phyloP scores from a whole-genome alignment of 768 basidiomycete species.

The Amanita thiersii region DNA sequence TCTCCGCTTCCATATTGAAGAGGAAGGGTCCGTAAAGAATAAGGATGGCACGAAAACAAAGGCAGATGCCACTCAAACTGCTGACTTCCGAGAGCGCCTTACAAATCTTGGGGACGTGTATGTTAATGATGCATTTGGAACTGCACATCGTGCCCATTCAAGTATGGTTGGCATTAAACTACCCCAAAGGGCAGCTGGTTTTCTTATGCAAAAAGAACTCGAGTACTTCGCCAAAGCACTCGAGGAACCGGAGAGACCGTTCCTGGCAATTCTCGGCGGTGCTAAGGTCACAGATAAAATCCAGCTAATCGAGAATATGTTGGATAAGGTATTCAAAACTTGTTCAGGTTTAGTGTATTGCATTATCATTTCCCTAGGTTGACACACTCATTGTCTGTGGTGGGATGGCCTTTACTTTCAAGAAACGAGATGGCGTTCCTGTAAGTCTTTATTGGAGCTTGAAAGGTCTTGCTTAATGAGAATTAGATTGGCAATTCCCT shows the following conservation, averaged over 20 bases:
- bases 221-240: constrained; percentile 98
- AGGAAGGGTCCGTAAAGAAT: constrained; percentile 92
- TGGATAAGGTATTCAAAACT: constrained; percentile 70
- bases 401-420: constrained; percentile 99
- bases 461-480: constrained; percentile 1
- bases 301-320: constrained; percentile 96
- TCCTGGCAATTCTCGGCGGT: constrained; percentile 97
- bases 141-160: constrained; percentile 96
- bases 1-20: constrained; percentile 96
- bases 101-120: constrained; percentile 94
- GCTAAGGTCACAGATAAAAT: constrained; percentile 99
- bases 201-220: constrained; percentile 97
- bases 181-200: constrained; percentile 86
- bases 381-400: constrained; percentile 94
- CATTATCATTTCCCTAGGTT: constrained; percentile 44
- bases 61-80: constrained; percentile 75
- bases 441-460: constrained; percentile 29
- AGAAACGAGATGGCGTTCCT: constrained; percentile 78
- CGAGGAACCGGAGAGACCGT: constrained; percentile 89
- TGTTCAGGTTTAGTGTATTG: not conserved
- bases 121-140: constrained; percentile 98
- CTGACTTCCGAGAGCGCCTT: constrained; percentile 79
- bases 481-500: constrained; percentile 88
- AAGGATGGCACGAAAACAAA: constrained; percentile 93
- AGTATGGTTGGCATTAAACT: constrained; percentile 98